Base-by-base conservation (phyloP, 73 alveolate genomes). In the Paramecium bursaria region DNA sequence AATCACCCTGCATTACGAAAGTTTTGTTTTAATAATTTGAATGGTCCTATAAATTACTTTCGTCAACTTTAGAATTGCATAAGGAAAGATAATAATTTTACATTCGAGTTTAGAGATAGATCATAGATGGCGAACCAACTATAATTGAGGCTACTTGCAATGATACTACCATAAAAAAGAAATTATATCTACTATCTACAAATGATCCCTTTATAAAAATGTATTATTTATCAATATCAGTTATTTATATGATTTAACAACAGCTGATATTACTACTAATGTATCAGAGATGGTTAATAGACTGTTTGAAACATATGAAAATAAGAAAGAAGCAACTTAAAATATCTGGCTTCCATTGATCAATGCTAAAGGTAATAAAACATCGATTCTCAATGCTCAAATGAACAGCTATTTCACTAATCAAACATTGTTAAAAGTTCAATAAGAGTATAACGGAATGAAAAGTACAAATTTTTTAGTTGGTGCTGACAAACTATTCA, bases 291-390 rank as follows among this genome's bases (percentile, higher is more conserved):
- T 67, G 19, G 55, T 52, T 3, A 52, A 4, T 4, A 3, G 5
- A 15, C 33, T 52, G 1, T 67, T 67, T 67, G 82, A 67, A 42
- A 67, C 22, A 39, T 67, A 67, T 67, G 82, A 67, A 39, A 31
- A 67, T 21, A 67, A 67, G 46, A 67, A 42, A 39, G 2, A 25
- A 39, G 33, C 47, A 19, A 15, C 22, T 21, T 67, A 39, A 11
- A 67, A 67, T 42, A 39, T 67, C 19, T 67, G 82, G 82, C 19
- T 67, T 15, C 82, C 82, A 2, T 67, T 35, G 33, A 39, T 67
- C 14, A 19, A 29, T 39, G 27, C 50, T 21, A n/a, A 25, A 11
- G 82, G 82, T 35, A 31, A 67, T 67, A 17, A 57, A 39, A 14
- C 19, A 21, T 14, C 33, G 17, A 25, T 67, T 39, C 22, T 35